Conservation (phyloP, 208 protist genomes). For the Wallacemonas collosoma region DNA sequence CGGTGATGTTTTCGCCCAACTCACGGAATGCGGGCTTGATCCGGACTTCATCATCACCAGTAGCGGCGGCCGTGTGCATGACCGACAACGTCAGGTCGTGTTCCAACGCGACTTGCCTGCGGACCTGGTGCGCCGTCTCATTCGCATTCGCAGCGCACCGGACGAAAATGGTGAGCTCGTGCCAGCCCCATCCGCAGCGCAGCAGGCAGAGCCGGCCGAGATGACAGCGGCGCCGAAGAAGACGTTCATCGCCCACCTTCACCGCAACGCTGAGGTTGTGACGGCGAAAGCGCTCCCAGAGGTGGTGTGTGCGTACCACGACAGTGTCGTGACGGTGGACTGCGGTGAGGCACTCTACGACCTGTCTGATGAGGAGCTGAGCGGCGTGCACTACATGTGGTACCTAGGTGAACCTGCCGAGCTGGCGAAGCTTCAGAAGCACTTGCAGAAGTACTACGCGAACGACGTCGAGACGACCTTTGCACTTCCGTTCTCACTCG, state of each 20-base stretch:
- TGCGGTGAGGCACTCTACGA: slow-evolving; percentile 22
- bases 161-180: neutral
- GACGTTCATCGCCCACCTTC: slow-evolving; percentile 10
- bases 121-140: slow-evolving; percentile 6
- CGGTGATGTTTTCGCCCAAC: slow-evolving; percentile 35
- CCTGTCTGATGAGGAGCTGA: slow-evolving; percentile 22
- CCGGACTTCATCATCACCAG: slow-evolving; percentile 41
- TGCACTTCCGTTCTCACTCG: slow-evolving; percentile 28
- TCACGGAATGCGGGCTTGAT: slow-evolving; percentile 33
- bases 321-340: slow-evolving; percentile 6
- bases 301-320: slow-evolving; percentile 2
- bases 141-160: neutral
- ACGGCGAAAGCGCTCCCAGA: slow-evolving; percentile 7
- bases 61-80: slow-evolving; percentile 48
- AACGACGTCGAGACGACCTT: slow-evolving; percentile 19
- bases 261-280: slow-evolving; percentile 13
- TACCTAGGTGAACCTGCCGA: slow-evolving; percentile 25
- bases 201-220: too few species aligned
- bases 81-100: slow-evolving; percentile 19
- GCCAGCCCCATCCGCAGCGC: neutral
- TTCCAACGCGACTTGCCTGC: slow-evolving; percentile 7
- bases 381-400: slow-evolving; percentile 32
- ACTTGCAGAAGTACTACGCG: slow-evolving; percentile 15
- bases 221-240: neutral
- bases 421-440: slow-evolving; percentile 12